Percentiles rank a stretch among this genome's conserved stretches.
Evolutionary conservation across 345 rosid species (phyloP).

Genomic region (Lepidium didymum): DNA sequence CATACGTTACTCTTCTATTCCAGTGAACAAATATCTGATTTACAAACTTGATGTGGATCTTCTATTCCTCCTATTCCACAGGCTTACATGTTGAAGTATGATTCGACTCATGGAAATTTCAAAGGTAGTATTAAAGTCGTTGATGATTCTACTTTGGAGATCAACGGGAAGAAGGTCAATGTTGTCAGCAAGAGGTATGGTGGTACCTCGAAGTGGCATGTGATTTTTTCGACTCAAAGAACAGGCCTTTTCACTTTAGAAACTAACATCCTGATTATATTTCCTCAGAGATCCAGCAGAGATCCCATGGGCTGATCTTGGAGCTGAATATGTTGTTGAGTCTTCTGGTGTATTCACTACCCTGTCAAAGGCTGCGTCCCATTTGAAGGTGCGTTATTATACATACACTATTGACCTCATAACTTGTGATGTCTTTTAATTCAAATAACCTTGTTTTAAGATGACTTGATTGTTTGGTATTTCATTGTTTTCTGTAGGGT

Average conservation of each 20-base stretch:
- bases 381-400: slow-evolving; percentile 56
- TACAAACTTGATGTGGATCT: background rate
- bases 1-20: background rate
- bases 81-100: slow-evolving; percentile 98
- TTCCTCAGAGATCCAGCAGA: slow-evolving; percentile 79
- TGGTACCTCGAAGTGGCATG: background rate
- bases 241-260: background rate
- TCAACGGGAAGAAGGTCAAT: slow-evolving; percentile 76
- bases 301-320: slow-evolving; percentile 96
- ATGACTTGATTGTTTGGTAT: background rate
- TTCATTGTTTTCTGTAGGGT: slow-evolving; percentile 44
- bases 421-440: background rate
- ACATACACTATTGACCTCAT: background rate
- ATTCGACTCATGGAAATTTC: slow-evolving; percentile 91
- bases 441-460: background rate
- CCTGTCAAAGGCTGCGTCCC: slow-evolving; percentile 73
- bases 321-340: slow-evolving; percentile 87
- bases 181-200: slow-evolving; percentile 78
- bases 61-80: slow-evolving; percentile 23
- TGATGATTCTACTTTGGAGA: slow-evolving; percentile 81
- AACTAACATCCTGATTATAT: slow-evolving; percentile 2
- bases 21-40: background rate
- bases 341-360: slow-evolving; percentile 96
- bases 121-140: slow-evolving; percentile 66
- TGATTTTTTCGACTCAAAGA: slow-evolving; percentile 5